phyloP scores from a whole-genome alignment of 1,284 basidiomycete genomes.

The Irpex sp. region DNA sequence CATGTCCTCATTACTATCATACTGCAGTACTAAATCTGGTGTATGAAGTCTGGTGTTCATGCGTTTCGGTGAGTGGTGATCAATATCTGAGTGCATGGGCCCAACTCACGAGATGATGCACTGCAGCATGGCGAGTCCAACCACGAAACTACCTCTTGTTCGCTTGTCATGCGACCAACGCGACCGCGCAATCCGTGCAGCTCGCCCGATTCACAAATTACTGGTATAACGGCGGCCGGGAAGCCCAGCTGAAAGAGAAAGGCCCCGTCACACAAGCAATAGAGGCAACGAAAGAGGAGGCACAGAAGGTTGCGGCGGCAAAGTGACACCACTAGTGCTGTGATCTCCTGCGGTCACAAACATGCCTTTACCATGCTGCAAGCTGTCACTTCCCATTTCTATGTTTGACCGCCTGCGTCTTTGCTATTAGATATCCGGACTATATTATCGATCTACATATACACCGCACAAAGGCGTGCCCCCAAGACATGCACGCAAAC shows the following conservation, averaged over 20 bases:
- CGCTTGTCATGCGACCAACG: conserved; percentile 90
- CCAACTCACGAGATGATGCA: no score
- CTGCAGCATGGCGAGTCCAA: conserved; percentile 92
- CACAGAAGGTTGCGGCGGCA: conserved; percentile 32
- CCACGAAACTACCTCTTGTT: conserved; percentile 94
- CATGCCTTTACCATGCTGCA: background rate
- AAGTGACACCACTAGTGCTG: conserved; percentile 16
- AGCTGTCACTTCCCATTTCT: background rate
- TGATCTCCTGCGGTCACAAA: background rate
- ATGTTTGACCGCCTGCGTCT: background rate
- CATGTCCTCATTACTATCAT: conserved; percentile 1
- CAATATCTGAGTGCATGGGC: no score
- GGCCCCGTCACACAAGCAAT: conserved; percentile 49
- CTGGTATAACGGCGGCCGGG: conserved; percentile 80
- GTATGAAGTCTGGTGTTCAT: conserved; percentile 81
- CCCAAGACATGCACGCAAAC: no score
- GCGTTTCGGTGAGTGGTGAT: conserved; percentile 72
- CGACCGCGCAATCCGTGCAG: conserved; percentile 81
- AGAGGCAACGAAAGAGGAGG: conserved; percentile 36
- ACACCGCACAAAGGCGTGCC: background rate
- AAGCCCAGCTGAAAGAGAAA: conserved; percentile 44
- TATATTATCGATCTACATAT: conserved; percentile 4
- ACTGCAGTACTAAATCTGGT: conserved; percentile 5
- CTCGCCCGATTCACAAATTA: conserved; percentile 86
- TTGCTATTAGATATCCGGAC: conserved; percentile 5